These are phyloP conservation scores for Platismatia glauca DNA, from an alignment of 495 filamentous ascomycete genomes.

Conservation along the genomic window DNA sequence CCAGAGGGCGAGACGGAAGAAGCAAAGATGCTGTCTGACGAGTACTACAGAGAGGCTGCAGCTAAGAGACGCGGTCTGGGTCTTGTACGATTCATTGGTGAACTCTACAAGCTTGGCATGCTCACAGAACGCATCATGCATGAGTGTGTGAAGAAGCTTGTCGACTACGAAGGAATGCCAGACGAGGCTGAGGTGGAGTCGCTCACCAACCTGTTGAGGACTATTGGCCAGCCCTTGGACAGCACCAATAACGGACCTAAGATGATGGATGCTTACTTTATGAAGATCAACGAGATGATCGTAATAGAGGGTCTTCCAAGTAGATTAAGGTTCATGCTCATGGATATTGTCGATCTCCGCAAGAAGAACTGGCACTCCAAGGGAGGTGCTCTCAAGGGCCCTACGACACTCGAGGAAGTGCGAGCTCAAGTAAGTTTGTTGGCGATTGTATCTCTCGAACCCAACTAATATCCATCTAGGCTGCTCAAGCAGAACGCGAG, in stretches of 20 bases:
- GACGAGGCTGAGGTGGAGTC: constrained; percentile 96
- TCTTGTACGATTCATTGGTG: constrained; percentile 98
- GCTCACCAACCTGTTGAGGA: constrained; percentile 81
- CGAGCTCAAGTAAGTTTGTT: constrained; percentile 59
- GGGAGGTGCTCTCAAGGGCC: constrained; percentile 74
- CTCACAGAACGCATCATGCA: constrained; percentile 99
- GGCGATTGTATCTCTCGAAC: background rate
- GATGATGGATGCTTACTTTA: constrained; percentile 93
- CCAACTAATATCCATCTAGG: constrained; percentile 38
- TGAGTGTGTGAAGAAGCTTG: constrained; percentile 92
- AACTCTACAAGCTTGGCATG: constrained; percentile 97
- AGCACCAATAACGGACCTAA: constrained; percentile 65
- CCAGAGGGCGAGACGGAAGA: constrained; percentile 70
- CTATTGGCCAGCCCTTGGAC: constrained; percentile 82
- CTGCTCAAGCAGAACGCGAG: constrained; percentile 57
- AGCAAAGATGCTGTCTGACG: constrained; percentile 78
- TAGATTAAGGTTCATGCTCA: constrained; percentile 86
- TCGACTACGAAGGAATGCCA: constrained; percentile 87
- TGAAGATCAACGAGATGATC: constrained; percentile 71
- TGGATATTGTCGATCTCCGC: constrained; percentile 86
- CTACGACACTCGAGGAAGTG: constrained; percentile 91
- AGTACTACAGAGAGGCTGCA: constrained; percentile 92
- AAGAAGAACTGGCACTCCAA: constrained; percentile 69
- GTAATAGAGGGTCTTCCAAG: constrained; percentile 70
- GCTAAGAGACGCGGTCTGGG: constrained; percentile 95